Percentiles rank a stretch among this genome's conserved stretches.
Conservation (phyloP, 352 stramenopile species). For the Vaucheria bursata region DNA sequence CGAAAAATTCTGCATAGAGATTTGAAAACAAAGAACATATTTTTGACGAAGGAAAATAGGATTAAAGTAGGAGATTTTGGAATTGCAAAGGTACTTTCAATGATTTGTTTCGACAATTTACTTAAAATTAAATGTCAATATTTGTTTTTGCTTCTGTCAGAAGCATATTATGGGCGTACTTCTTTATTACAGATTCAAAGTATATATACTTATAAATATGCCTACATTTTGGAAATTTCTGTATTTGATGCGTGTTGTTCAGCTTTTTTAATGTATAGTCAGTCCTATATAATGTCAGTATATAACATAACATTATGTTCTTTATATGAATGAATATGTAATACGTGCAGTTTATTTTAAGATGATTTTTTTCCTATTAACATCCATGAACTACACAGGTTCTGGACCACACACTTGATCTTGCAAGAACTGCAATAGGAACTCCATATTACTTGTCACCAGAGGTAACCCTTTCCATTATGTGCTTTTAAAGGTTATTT, state of each 20-base stretch:
- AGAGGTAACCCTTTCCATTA: no score
- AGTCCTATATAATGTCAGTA: no score
- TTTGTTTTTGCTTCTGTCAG: background rate
- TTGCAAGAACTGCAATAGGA: conserved; percentile 51
- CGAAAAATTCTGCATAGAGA: conserved; percentile 56
- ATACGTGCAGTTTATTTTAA: no score
- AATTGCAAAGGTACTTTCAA: conserved; percentile 39
- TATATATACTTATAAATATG: no score
- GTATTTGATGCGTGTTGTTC: background rate
- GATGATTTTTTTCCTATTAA: background rate
- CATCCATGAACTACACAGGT: conserved; percentile 38
- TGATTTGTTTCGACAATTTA: background rate
- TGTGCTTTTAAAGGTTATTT: no score
- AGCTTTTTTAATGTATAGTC: background rate
- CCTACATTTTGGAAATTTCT: no score
- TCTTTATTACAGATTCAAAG: background rate
- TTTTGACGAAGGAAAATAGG: conserved; percentile 49
- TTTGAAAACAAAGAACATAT: conserved; percentile 54
- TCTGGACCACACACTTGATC: conserved; percentile 44
- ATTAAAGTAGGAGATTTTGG: conserved; percentile 53
- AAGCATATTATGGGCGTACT: background rate
- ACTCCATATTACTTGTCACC: conserved; percentile 56
- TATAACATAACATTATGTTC: no score
- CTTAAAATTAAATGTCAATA: background rate
- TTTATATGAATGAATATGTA: no score